These are phyloP conservation scores for Saturnispora diversa DNA, from an alignment of 805 yeast species.

Conservation along the genomic window DNA sequence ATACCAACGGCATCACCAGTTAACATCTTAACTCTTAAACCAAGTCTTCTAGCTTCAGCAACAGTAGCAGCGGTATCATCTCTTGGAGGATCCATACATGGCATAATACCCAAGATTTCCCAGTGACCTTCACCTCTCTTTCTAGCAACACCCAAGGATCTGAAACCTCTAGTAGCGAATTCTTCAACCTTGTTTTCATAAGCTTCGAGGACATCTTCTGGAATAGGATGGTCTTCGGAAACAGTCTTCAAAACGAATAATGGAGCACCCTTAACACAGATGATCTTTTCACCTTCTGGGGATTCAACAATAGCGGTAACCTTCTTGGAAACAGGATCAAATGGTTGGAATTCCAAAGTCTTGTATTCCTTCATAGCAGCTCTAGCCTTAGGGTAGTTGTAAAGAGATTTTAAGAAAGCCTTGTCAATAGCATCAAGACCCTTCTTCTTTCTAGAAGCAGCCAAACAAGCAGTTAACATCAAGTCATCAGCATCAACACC, in stretches of 20 bases:
- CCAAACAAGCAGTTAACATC: conserved; percentile 95
- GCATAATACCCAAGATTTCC: conserved; percentile 97
- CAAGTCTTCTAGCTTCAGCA: conserved; percentile 80
- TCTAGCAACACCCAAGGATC: conserved; percentile 98
- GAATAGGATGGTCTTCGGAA: conserved; percentile 94
- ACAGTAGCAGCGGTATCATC: conserved; percentile 96
- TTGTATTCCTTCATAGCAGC: conserved; percentile 87
- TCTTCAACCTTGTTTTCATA: conserved; percentile 96
- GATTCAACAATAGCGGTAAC: conserved; percentile 93
- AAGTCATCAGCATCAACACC: conserved; percentile 95
- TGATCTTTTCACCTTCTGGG: conserved; percentile 89
- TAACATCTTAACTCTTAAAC: conserved; percentile 94
- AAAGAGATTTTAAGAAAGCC: conserved; percentile 90
- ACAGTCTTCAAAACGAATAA: conserved; percentile 93
- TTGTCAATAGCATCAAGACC: conserved; percentile 96
- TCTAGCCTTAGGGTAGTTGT: conserved; percentile 85
- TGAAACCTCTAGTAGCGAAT: conserved; percentile 96
- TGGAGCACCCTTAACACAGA: conserved; percentile 98
- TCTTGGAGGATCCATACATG: conserved; percentile 98
- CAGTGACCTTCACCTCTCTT: conserved; percentile 98
- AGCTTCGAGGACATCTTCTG: conserved; percentile 88
- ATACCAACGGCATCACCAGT: conserved; percentile 99
- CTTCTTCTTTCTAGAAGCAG: conserved; percentile 96
- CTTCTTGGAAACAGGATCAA: conserved; percentile 96
- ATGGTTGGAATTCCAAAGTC: conserved; percentile 92